Percentiles rank a stretch among this genome's conserved stretches.
These are phyloP conservation scores for Cenchrus fungigraminus DNA, from an alignment of 176 grass and related monocot genomes.

Conservation along the genomic window DNA sequence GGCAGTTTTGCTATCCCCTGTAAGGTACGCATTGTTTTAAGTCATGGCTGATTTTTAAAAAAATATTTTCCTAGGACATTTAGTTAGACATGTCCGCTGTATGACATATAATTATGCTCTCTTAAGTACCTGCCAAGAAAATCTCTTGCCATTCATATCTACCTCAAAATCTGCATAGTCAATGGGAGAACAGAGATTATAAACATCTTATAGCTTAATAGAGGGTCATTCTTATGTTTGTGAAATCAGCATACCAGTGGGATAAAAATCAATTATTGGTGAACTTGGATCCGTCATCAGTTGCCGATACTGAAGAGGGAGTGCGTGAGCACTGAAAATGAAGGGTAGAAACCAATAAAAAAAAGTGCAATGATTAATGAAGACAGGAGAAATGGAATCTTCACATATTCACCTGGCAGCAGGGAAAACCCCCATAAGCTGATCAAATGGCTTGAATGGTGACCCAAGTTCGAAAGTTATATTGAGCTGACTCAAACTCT, in stretches of 20 bases:
- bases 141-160: conserved; percentile 99
- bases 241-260: conserved; percentile 69
- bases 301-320: conserved; percentile 75
- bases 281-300: conserved; percentile 86
- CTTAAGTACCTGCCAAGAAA: conserved; percentile 85
- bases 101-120: conserved; percentile 29
- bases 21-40: conserved; percentile 40
- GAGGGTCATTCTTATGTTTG: conserved; percentile 1
- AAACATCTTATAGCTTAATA: conserved; percentile 14
- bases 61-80: conserved; percentile 18
- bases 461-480: conserved; percentile 74
- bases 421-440: conserved; percentile 99
- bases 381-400: background rate
- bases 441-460: conserved; percentile 98
- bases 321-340: conserved; percentile 88
- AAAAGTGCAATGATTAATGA: conserved; percentile 10
- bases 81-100: conserved; percentile 33
- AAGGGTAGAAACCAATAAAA: conserved; percentile 27
- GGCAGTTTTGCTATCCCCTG: conserved; percentile 97
- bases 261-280: conserved; percentile 95
- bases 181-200: conserved; percentile 14
- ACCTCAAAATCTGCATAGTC: conserved; percentile 85
- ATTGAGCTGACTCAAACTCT: conserved; percentile 61
- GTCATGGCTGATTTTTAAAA: conserved; percentile 8
- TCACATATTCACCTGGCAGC: conserved; percentile 77